Evolutionary conservation across 2,329 filamentous ascomycete genomes (phyloP), one percentile per base, ranked within the genome.

Genomic region (Cladobotryum protrusum): DNA sequence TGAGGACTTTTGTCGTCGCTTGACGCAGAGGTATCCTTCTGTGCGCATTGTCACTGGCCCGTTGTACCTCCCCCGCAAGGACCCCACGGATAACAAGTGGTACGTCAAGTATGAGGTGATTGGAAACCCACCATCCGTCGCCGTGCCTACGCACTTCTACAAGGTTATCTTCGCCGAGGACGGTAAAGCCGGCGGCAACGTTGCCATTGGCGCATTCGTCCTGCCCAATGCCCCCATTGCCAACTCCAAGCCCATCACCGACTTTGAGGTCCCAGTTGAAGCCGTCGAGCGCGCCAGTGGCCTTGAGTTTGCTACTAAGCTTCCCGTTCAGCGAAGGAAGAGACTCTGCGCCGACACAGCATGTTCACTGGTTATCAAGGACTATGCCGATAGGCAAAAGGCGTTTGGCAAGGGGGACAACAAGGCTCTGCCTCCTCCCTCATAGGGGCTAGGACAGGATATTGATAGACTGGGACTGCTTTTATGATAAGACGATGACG

Each of bases 101-200:
- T 86, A 90, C 58, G 90, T 96, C 52, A 85, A 78, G 54, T 97
- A 99, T 73, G 93, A 99, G 73, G 86, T 99, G 52, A 96, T 99
- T 60, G 93, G 93, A 36, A 86, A 78, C 65, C 93, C 93, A 57
- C 92, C 93, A 7, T 95, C 90, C 62, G 87, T 99, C 49, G 91
- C 93, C 20, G 93, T 99, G 47, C 93, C 93, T 3, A 99, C 93
- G 18, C 93, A 99, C 69, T 99, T 99, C 73, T 99, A 96, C 80
- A 99, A 99, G 75, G 89, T 99, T 63, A 93, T 99, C 60, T 95
- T 93, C 63, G 93, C 89, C 20, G 93, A 99, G 72, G 89, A 96
- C 62, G 87, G 86, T 3, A 72, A 69, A 1, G 69, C 64, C 9
- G 76, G 76, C 20, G 87, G 88, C 15, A 85, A 85, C 56, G 93